phyloP scores from a whole-genome alignment of 2,329 filamentous ascomycete species.

The Colletotrichum sojae region DNA sequence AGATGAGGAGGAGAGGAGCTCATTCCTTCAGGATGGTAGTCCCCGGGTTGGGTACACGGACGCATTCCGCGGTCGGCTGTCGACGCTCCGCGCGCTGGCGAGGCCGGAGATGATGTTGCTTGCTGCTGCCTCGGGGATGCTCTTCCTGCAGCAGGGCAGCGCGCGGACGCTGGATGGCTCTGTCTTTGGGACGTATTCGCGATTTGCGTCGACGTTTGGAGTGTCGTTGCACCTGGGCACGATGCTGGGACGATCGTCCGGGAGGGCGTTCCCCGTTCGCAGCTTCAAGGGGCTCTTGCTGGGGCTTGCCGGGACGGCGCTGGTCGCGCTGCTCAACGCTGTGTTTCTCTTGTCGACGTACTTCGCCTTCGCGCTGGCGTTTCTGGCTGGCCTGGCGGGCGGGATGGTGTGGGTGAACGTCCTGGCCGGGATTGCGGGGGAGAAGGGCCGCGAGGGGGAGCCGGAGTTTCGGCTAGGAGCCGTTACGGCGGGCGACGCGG shows the following conservation, averaged over 20 bases:
- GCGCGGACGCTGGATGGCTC: conserved; percentile 47
- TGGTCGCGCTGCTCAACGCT: conserved; percentile 43
- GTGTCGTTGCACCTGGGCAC: conserved; percentile 49
- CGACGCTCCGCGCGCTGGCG: conserved; percentile 32
- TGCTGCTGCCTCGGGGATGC: conserved; percentile 43
- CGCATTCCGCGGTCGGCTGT: no score
- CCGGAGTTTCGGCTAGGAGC: conserved; percentile 49
- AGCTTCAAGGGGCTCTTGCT: conserved; percentile 36
- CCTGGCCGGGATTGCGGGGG: conserved; percentile 43
- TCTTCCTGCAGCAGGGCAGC: conserved; percentile 48
- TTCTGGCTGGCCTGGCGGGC: conserved; percentile 46
- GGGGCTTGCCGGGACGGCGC: conserved; percentile 28
- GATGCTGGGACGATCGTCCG: conserved; percentile 45
- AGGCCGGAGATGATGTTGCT: conserved; percentile 48
- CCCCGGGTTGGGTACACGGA: background rate
- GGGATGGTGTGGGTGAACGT: conserved; percentile 49
- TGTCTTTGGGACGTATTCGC: conserved; percentile 46
- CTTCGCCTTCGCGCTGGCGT: conserved; percentile 46
- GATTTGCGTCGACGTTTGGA: conserved; percentile 48
- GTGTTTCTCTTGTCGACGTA: conserved; percentile 44
- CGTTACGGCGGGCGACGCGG: conserved; percentile 48
- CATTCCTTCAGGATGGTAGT: conserved; percentile 4
- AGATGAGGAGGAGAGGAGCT: conserved; percentile 30
- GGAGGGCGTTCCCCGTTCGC: conserved; percentile 41
- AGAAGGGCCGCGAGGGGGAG: conserved; percentile 40